Evolutionary conservation across 2,329 filamentous ascomycete genomes (phyloP), one percentile per base, ranked within the genome.

Genomic region (Talaromyces sp.): DNA sequence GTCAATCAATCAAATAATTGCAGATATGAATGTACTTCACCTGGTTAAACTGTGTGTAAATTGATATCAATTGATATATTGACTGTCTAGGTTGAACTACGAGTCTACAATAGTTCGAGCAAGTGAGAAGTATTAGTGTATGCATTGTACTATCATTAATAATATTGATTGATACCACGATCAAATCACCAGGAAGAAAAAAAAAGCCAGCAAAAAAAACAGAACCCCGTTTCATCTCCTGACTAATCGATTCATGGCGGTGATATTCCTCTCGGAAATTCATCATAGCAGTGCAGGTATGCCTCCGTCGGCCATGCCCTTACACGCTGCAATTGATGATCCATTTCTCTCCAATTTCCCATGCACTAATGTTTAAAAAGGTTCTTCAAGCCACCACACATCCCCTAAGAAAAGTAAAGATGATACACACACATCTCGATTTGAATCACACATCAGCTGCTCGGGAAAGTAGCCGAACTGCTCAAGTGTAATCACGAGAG

Each of bases 71-170:
- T 23, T 23, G 23, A 23, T 23, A 23, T 23, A 23, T 23, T 23
- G 23, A 23, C 23, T 23, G 23, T 23, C 1, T 23, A 23, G 23
- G 2, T 23, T 23, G 23, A 23, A 23, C 40, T 18, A 47, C 42
- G 16, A 14, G 27, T 23, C 44, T 51, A 51, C 18, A 50, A 5
- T 27, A 50, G 9, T 27, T 23, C n/a, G 10, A 23, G 10, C 8
- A 23, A 51, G 44, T 51, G 44, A 51, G 44, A 51, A 18, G 27
- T 51, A 51, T 51, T 51, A 51, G 44, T 51, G 18, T 51, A 51
- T 51, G 44, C 44, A 51, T 51, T 51, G 44, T 27, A 65, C 67
- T 67, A 67, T 52, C 58, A 63, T 61, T 67, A 67, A 66, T 40
- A 64, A 51, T 51, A 51, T 51, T 51, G 18, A 9, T 9, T 28